Base-by-base conservation (phyloP, 768 basidiomycete genomes). In the Omphalotus guepiniiformis region DNA sequence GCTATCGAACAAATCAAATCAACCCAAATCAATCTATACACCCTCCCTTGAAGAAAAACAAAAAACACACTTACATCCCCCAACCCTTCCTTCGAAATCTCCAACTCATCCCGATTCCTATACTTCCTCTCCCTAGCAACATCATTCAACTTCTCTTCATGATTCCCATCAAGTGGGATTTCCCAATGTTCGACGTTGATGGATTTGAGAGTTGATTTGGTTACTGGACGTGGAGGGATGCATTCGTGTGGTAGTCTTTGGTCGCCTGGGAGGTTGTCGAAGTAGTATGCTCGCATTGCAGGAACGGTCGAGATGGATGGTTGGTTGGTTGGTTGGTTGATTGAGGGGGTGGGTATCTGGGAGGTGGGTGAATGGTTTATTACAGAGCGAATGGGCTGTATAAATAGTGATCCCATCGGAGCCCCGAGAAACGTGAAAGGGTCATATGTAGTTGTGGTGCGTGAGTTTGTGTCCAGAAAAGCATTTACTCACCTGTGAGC, bases 31-130 rank as follows among this genome's bases (percentile, higher is more conserved):
- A 21, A 18, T 40, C 28, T n/a, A 12, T 13, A n/a, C n/a, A 39
- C 25, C n/a, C 13, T 39, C 38, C 4, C 13, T 13, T 22, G 18
- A 22, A 30, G 40, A 26, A 34, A 18, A 15, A 36, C n/a, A 34
- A 8, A 34, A 21, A 18, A 25, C 27, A n/a, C n/a, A 64, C 70
- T 19, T 53, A 78, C 71, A 48, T 89, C 89, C 1, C 93, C 93
- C 39, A 98, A 68, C 0, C 82, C 86, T 56, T 79, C 82, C 58
- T 82, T 83, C 7, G 84, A 85, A 9, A 91, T 80, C 51, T 85
- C 82, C 58, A 93, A 85, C 45, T 71, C 71, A 52, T 95, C 93
- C 43, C 86, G 71, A 63, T 92, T 93, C 69, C 87, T 90, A 73
- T 94, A 94, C 13, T 74, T 79, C 18, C 82, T 65, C 63, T 87